Percentiles rank a stretch among this genome's conserved stretches.
These are phyloP conservation scores for Globisporangium splendens DNA, from an alignment of 352 stramenopile genomes.

Conservation along the genomic window DNA sequence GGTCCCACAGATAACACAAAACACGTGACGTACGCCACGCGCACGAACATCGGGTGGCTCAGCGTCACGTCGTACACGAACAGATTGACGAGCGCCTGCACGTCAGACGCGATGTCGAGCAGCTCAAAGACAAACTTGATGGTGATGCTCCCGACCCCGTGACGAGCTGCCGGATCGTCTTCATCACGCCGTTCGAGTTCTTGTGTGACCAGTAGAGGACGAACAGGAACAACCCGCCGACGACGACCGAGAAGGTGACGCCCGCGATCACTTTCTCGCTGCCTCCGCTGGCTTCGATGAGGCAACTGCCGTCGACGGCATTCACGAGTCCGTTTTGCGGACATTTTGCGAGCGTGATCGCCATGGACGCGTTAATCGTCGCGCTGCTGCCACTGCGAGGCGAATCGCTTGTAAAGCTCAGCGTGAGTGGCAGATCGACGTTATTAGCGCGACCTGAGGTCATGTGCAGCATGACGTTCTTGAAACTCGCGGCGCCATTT, in stretches of 20 bases:
- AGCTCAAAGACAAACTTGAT: conserved; percentile 18
- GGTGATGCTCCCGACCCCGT: conserved; percentile 13
- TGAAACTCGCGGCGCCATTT: conserved; percentile 1
- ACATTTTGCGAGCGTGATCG: conserved; percentile 5
- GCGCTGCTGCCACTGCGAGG: not conserved
- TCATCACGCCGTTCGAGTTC: conserved; percentile 15
- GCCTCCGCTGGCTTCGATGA: conserved; percentile 12
- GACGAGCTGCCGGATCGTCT: conserved; percentile 13
- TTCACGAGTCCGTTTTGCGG: conserved; percentile 15
- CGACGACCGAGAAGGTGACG: conserved; percentile 13
- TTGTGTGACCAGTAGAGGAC: conserved; percentile 22
- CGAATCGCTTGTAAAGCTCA: conserved; percentile 6
- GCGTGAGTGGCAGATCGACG: conserved; percentile 1
- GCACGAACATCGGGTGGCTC: conserved; percentile 13
- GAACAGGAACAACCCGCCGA: conserved; percentile 11
- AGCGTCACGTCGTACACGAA: conserved; percentile 19
- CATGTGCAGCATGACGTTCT: conserved; percentile 4
- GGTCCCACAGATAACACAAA: conserved; percentile 13
- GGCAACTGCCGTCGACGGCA: conserved; percentile 9
- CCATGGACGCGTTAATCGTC: not conserved
- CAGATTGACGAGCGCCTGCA: conserved; percentile 18
- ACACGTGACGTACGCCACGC: conserved; percentile 16
- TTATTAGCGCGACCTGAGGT: not conserved
- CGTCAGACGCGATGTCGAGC: conserved; percentile 18
- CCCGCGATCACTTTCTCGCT: conserved; percentile 10